Conservation (phyloP, 768 basidiomycete genomes). For the Termitomyces bulborhizus region DNA sequence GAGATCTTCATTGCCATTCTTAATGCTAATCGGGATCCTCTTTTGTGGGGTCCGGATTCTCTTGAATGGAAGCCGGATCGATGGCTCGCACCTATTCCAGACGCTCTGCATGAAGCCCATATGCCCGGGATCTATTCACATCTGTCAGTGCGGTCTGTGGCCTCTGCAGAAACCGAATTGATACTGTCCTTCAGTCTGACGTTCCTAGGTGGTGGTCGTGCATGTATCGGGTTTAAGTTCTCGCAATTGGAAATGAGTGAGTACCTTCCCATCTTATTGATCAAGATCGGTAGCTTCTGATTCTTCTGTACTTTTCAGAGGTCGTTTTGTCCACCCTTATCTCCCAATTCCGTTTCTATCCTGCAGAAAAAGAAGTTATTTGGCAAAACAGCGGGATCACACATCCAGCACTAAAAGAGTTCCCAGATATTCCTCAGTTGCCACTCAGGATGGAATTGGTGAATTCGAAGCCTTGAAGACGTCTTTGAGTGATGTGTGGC, state of each 20-base stretch:
- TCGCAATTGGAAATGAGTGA: conserved; percentile 3
- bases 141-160: not conserved
- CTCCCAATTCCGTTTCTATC: no score
- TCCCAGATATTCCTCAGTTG: no score
- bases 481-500: no score
- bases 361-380: no score
- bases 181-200: not conserved
- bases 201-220: not conserved
- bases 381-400: no score
- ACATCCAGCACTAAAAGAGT: no score
- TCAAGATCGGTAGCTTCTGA: no score
- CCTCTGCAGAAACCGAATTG: not conserved
- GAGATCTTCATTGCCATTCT: not conserved
- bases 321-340: no score
- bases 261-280: no score
- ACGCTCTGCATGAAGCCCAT: not conserved
- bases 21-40: conserved; percentile 1
- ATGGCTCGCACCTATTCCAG: not conserved
- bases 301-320: no score
- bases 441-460: no score
- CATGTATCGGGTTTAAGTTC: not conserved
- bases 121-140: conserved; percentile 1
- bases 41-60: not conserved
- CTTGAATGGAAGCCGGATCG: not conserved
- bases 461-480: no score